A percentile compares a stretch with the other conserved stretches of the same genome.
These are phyloP conservation scores for Annulohypoxylon nitens DNA, from an alignment of 495 filamentous ascomycete species.

Conservation along the genomic window DNA sequence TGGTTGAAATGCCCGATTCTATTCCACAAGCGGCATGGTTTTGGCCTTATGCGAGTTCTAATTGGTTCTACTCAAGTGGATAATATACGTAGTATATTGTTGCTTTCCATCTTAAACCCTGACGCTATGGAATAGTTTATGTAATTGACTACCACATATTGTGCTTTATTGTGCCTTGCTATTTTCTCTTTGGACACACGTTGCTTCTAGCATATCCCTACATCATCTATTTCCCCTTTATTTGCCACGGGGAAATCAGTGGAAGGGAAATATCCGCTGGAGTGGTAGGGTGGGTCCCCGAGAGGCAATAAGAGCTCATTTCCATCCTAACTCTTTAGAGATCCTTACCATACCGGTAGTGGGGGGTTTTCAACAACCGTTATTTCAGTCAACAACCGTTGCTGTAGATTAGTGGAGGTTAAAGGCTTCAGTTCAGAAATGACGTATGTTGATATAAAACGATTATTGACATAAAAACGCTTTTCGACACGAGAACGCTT, in stretches of 20 bases:
- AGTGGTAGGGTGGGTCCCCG: background rate
- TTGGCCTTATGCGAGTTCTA: background rate
- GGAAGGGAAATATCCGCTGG: background rate
- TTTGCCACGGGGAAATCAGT: background rate
- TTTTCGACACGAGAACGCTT: too few relatives aligned
- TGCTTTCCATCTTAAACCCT: background rate
- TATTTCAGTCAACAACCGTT: too few relatives aligned
- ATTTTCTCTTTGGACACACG: background rate
- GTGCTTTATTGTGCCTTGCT: background rate
- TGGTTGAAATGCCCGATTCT: background rate
- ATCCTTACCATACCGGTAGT: background rate
- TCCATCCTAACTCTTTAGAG: background rate
- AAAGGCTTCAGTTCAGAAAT: too few relatives aligned
- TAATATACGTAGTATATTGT: background rate
- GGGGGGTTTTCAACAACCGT: too few relatives aligned
- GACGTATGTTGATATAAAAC: too few relatives aligned
- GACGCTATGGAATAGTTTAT: background rate
- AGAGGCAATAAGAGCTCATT: conserved; percentile 1
- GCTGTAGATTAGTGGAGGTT: too few relatives aligned
- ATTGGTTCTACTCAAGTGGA: background rate
- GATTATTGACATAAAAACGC: too few relatives aligned
- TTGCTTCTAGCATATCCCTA: background rate
- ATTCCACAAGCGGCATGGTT: conserved; percentile 1
- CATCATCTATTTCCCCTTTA: background rate
- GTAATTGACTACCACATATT: background rate